Evolutionary conservation across 495 filamentous ascomycete genomes (phyloP).

Genomic region (Hypoxylon intermedium): DNA sequence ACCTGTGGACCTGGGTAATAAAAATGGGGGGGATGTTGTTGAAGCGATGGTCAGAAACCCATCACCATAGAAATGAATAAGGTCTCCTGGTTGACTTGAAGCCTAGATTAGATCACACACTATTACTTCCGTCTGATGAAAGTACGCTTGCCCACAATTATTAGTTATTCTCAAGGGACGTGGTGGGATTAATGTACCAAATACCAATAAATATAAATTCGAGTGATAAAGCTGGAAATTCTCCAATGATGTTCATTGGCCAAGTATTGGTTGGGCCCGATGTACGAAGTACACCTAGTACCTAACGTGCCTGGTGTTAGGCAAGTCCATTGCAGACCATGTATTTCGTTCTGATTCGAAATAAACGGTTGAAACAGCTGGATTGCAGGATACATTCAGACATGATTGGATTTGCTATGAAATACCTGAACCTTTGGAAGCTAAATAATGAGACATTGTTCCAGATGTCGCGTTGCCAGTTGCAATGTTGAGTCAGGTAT

Average conservation of each 20-base stretch:
- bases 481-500: constrained; percentile 4
- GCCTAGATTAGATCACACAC: neutral
- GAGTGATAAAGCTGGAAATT: constrained; percentile 13
- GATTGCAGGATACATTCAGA: too few species aligned
- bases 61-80: constrained; percentile 1
- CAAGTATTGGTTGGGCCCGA: neutral
- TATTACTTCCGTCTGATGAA: constrained; percentile 7
- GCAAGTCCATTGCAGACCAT: neutral
- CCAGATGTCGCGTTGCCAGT: neutral
- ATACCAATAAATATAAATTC: constrained; percentile 9
- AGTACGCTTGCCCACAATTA: constrained; percentile 5
- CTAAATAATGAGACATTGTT: too few species aligned
- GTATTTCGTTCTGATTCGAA: too few species aligned
- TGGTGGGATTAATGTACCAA: constrained; percentile 22
- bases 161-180: constrained; percentile 6
- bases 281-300: too few species aligned
- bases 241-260: constrained; percentile 13
- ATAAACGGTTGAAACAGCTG: too few species aligned
- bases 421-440: too few species aligned
- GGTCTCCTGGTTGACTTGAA: neutral
- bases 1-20: too few species aligned
- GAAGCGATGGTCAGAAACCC: constrained; percentile 7
- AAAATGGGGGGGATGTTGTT: neutral
- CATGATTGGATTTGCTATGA: too few species aligned
- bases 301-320: neutral